Evolutionary conservation across 768 basidiomycete species (phyloP).

Genomic region (Termitomyces sp.): DNA sequence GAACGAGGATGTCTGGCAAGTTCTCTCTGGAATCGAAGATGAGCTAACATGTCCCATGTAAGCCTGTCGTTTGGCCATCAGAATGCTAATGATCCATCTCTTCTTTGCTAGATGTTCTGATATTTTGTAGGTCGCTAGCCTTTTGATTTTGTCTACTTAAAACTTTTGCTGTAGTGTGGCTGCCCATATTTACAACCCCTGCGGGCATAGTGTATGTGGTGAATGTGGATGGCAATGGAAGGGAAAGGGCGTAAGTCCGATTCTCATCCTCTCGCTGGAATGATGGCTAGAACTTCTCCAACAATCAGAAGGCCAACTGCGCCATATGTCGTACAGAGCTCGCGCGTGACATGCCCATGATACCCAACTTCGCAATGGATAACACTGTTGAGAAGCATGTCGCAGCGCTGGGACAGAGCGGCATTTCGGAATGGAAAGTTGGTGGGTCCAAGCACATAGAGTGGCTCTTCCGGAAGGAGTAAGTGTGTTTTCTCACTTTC

Average conservation of each 20-base stretch:
- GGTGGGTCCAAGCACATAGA: slow-evolving; percentile 45
- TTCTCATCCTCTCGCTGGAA: background rate
- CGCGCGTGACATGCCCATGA: slow-evolving; percentile 38
- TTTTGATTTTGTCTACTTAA: background rate
- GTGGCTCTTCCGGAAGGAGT: slow-evolving; percentile 56
- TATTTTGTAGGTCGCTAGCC: slow-evolving; percentile 47
- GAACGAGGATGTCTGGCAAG: slow-evolving; percentile 17
- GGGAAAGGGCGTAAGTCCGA: slow-evolving; percentile 41
- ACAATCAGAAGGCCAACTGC: slow-evolving; percentile 40
- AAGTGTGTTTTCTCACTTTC: slow-evolving; percentile 17
- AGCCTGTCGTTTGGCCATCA: slow-evolving; percentile 21
- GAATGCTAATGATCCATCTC: background rate
- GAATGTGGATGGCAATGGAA: slow-evolving; percentile 65
- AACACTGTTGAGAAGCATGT: slow-evolving; percentile 59
- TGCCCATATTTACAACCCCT: slow-evolving; percentile 63
- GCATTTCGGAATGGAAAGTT: slow-evolving; percentile 49
- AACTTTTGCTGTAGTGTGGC: slow-evolving; percentile 41
- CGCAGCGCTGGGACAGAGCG: slow-evolving; percentile 39
- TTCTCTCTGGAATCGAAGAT: slow-evolving; percentile 52
- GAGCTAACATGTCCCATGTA: slow-evolving; percentile 75
- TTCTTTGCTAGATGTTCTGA: slow-evolving; percentile 57
- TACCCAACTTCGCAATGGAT: slow-evolving; percentile 65
- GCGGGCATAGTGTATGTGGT: slow-evolving; percentile 73
- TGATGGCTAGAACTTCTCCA: slow-evolving; percentile 2
- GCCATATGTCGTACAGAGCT: slow-evolving; percentile 57